Conservation (phyloP, 768 basidiomycete species). For the Mrakia blollopis region DNA sequence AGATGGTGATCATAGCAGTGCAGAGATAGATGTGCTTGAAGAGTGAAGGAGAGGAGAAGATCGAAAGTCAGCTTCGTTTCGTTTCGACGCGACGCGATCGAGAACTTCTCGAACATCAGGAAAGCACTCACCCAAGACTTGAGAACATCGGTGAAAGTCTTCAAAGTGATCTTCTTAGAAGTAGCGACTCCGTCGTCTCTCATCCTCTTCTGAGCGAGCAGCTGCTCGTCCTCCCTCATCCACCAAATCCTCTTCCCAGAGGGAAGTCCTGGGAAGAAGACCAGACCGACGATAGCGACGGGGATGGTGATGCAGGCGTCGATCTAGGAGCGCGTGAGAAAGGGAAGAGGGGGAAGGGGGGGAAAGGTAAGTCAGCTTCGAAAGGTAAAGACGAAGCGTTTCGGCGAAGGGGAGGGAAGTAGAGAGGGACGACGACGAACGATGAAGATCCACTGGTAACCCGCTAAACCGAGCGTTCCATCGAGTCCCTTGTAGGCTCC, state of each 20-base stretch:
- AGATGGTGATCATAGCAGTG: background rate
- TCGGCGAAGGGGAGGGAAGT: background rate
- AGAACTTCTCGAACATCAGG: background rate
- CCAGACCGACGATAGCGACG: slow-evolving; percentile 16
- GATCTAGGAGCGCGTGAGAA: no score
- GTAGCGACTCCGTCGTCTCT: slow-evolving; percentile 17
- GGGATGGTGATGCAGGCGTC: slow-evolving; percentile 13
- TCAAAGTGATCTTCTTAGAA: slow-evolving; percentile 24
- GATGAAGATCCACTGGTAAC: slow-evolving; percentile 22
- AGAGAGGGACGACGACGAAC: background rate
- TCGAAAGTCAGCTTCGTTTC: background rate
- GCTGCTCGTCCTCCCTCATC: slow-evolving; percentile 21
- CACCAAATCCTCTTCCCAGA: slow-evolving; percentile 23
- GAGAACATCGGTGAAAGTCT: slow-evolving; percentile 4
- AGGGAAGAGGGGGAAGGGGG: no score
- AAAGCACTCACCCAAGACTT: slow-evolving; percentile 2
- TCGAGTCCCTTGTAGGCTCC: background rate
- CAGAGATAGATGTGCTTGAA: slow-evolving; percentile 16
- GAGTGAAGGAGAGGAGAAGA: background rate
- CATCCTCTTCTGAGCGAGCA: slow-evolving; percentile 13
- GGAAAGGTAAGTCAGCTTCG: no score
- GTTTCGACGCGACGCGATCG: no score
- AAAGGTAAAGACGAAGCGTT: background rate
- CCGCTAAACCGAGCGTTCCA: background rate
- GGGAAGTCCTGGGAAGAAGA: slow-evolving; percentile 27